Conservation (phyloP, 2,329 filamentous ascomycete genomes). For the Botryosphaeria dothidea region DNA sequence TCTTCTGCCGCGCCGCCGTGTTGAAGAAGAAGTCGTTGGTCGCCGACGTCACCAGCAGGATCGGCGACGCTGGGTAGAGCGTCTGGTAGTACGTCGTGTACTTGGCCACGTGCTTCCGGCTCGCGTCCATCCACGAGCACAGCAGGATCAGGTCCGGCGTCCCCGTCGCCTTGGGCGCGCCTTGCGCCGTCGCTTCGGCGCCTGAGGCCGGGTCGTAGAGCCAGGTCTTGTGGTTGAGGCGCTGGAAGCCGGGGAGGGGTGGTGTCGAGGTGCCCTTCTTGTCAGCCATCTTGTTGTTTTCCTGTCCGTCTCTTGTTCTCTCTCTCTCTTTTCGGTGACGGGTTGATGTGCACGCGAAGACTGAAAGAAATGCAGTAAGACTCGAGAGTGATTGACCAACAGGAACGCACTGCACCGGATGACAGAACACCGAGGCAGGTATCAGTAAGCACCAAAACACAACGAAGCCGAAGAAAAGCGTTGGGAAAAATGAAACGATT, state of each 20-base stretch:
- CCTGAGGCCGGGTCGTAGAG: constrained; percentile 30
- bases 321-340: not conserved
- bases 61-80: constrained; percentile 33
- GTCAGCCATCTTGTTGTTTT: not conserved
- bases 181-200: not conserved
- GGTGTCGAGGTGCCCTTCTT: not conserved
- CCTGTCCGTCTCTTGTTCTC: not conserved
- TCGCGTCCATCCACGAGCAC: constrained; percentile 38
- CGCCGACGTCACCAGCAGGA: constrained; percentile 33
- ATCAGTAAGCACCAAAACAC: not conserved
- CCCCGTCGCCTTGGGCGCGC: constrained; percentile 6
- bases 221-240: constrained; percentile 36
- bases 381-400: not conserved
- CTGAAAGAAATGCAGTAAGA: too few species aligned
- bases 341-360: too few species aligned
- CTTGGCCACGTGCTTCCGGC: constrained; percentile 38
- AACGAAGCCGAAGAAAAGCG: not conserved
- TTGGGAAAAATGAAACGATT: not conserved
- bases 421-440: not conserved
- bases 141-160: constrained; percentile 32
- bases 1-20: constrained; percentile 22
- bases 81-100: constrained; percentile 34
- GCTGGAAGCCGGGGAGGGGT: constrained; percentile 30
- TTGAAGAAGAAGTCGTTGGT: constrained; percentile 34
- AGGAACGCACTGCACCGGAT: not conserved